phyloP scores from a whole-genome alignment of 1,284 basidiomycete species.

The Mycena sp. region DNA sequence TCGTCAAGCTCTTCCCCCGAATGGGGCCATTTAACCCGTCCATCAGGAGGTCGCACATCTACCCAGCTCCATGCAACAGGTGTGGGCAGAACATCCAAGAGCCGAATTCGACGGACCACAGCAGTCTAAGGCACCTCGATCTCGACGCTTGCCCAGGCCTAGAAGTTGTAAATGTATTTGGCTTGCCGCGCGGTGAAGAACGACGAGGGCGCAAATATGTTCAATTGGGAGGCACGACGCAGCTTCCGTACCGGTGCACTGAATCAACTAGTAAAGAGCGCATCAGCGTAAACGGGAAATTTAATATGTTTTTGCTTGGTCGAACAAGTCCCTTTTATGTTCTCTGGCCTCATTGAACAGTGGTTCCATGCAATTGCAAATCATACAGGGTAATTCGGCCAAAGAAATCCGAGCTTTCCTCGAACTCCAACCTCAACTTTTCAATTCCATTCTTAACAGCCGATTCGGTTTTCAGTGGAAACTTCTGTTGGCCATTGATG shows the following conservation, averaged over 20 bases:
- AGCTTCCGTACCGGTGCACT: no score
- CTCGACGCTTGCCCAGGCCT: background rate
- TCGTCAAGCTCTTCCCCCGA: background rate
- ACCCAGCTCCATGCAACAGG: constrained; percentile 6
- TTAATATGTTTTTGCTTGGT: no score
- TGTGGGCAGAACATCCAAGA: background rate
- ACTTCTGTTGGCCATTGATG: constrained; percentile 74
- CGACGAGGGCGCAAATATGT: background rate
- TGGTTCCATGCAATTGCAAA: constrained; percentile 50
- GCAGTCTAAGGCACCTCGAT: constrained; percentile 8
- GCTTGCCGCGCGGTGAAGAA: constrained; percentile 7
- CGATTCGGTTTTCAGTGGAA: constrained; percentile 49
- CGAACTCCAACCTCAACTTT: constrained; percentile 72
- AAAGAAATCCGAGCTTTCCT: constrained; percentile 83
- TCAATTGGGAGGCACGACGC: no score
- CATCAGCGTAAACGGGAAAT: no score
- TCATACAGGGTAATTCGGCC: constrained; percentile 80
- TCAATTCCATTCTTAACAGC: constrained; percentile 43
- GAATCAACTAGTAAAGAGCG: no score
- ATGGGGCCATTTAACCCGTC: background rate
- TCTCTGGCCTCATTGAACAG: background rate
- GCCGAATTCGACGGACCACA: constrained; percentile 3
- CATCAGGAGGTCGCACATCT: background rate
- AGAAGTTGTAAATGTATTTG: constrained; percentile 6
- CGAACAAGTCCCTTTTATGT: no score